phyloP scores from a whole-genome alignment of 208 protist genomes.

The Leptomonas seymouri region DNA sequence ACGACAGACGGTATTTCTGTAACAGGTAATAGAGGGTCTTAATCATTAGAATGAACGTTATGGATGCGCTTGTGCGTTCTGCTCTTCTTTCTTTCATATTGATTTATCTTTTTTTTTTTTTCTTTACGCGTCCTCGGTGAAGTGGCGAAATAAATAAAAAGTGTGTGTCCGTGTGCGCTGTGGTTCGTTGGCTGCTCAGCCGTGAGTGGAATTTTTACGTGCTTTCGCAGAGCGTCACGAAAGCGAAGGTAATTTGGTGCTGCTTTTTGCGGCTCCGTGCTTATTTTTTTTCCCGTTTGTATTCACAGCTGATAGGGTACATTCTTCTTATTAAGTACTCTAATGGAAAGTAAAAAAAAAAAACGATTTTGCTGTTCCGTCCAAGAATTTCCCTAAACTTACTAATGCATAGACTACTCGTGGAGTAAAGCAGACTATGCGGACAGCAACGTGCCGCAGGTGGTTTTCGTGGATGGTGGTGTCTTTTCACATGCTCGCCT shows the following conservation, averaged over 20 bases:
- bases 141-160: not conserved
- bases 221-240: not conserved
- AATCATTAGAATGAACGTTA: not conserved
- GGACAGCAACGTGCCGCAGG: too few relatives aligned
- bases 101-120: constrained; percentile 4
- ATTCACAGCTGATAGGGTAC: too few relatives aligned
- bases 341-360: too few relatives aligned
- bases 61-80: constrained; percentile 1
- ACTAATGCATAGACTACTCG: too few relatives aligned
- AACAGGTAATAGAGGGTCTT: not conserved
- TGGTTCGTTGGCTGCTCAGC: constrained; percentile 2
- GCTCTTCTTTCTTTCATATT: constrained; percentile 4
- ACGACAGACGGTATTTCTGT: not conserved
- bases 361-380: too few relatives aligned
- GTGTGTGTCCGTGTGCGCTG: not conserved
- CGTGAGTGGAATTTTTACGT: constrained; percentile 8
- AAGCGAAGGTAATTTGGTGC: too few relatives aligned
- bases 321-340: too few relatives aligned
- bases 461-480: too few relatives aligned
- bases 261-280: too few relatives aligned
- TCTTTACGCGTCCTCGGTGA: not conserved
- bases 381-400: too few relatives aligned
- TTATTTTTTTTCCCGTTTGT: not conserved
- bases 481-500: too few relatives aligned
- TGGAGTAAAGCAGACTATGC: too few relatives aligned